Percentiles rank a stretch among this genome's conserved stretches.
phyloP scores from a whole-genome alignment of 2,329 filamentous ascomycete species.

The Tothia fuscella region DNA sequence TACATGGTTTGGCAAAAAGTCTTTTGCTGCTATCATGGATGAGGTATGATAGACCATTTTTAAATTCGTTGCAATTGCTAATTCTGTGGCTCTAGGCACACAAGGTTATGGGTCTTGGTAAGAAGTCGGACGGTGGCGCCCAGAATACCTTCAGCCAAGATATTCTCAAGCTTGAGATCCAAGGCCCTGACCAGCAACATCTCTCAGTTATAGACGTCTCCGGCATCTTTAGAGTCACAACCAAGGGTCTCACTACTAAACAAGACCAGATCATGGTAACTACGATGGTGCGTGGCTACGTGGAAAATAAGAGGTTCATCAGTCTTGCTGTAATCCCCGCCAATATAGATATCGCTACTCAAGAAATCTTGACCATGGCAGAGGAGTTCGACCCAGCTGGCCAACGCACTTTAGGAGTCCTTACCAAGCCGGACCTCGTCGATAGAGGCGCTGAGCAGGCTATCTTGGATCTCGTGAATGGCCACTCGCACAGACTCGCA shows the following conservation, averaged over 20 bases:
- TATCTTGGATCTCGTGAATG: constrained; percentile 16
- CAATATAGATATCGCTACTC: constrained; percentile 39
- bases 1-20: neutral
- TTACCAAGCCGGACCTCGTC: constrained; percentile 44
- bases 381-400: constrained; percentile 33
- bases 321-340: constrained; percentile 35
- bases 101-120: constrained; percentile 17
- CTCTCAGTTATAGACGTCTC: constrained; percentile 40
- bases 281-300: constrained; percentile 33
- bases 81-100: neutral
- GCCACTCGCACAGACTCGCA: constrained; percentile 12
- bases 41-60: neutral
- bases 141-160: constrained; percentile 27
- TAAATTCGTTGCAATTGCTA: neutral
- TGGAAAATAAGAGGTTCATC: constrained; percentile 30
- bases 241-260: constrained; percentile 27
- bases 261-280: constrained; percentile 34
- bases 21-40: constrained; percentile 2
- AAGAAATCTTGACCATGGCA: constrained; percentile 40
- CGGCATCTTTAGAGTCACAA: constrained; percentile 38
- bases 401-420: constrained; percentile 41
- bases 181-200: constrained; percentile 18
- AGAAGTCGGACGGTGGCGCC: constrained; percentile 14
- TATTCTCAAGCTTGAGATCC: constrained; percentile 15
- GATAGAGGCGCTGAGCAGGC: constrained; percentile 21